These are phyloP conservation scores for Vigna angularis DNA, from an alignment of 306 rosid species.

Conservation along the genomic window DNA sequence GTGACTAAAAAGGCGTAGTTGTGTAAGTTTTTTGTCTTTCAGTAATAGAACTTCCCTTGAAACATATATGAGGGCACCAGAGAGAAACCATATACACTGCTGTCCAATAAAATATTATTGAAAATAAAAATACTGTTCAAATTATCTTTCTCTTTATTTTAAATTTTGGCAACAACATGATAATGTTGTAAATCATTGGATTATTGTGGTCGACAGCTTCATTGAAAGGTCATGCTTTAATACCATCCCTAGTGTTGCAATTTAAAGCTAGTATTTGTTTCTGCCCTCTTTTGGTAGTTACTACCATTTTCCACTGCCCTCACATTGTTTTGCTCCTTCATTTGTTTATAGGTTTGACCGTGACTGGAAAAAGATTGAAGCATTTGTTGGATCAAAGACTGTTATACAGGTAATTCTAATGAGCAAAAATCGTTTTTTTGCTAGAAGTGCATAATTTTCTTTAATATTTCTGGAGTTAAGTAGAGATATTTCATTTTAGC, in stretches of 20 bases:
- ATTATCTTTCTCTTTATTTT: background rate
- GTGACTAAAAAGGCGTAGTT: constrained; percentile 7
- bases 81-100: background rate
- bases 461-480: background rate
- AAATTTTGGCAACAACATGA: background rate
- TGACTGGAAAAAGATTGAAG: constrained; percentile 93
- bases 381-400: constrained; percentile 82
- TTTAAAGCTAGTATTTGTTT: background rate
- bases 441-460: constrained; percentile 4
- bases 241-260: constrained; percentile 9
- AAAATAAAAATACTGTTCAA: background rate
- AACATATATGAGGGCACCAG: background rate
- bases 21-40: background rate
- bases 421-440: background rate
- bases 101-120: background rate
- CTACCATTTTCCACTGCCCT: background rate
- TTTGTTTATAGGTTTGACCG: constrained; percentile 73
- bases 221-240: constrained; percentile 6
- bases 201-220: constrained; percentile 9
- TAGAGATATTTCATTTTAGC: constrained; percentile 17
- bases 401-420: constrained; percentile 72
- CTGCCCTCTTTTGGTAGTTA: background rate
- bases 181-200: background rate
- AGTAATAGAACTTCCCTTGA: background rate
- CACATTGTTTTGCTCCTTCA: background rate